phyloP scores from a whole-genome alignment of 192 early-diverging fungal genomes.

The Mortierella antarctica region DNA sequence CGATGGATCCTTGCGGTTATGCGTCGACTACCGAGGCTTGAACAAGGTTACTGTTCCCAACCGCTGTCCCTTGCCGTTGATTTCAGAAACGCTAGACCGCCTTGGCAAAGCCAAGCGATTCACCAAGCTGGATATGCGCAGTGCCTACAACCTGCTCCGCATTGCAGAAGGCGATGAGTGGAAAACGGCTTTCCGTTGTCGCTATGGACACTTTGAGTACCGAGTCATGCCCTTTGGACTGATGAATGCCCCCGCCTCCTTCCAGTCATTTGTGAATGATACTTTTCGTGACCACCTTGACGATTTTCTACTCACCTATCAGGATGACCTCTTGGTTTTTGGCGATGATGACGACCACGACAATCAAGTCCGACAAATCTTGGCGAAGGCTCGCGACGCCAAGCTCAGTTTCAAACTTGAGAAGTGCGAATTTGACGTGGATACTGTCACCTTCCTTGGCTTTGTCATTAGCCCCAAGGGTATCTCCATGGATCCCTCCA shows the following conservation, averaged over 20 bases:
- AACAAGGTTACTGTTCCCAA: slow-evolving; percentile 63
- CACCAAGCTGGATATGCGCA: slow-evolving; percentile 56
- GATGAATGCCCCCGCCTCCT: slow-evolving; percentile 50
- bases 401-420: no score
- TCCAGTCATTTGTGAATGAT: slow-evolving; percentile 56
- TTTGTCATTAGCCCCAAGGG: no score
- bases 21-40: slow-evolving; percentile 56
- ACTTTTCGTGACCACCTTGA: slow-evolving; percentile 29
- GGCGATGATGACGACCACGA: slow-evolving; percentile 50
- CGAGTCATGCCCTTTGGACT: slow-evolving; percentile 53
- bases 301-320: slow-evolving; percentile 32
- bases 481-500: no score
- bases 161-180: slow-evolving; percentile 42
- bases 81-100: slow-evolving; percentile 55
- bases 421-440: no score
- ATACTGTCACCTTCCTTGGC: no score
- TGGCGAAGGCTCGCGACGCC: slow-evolving; percentile 20
- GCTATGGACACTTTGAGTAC: slow-evolving; percentile 48
- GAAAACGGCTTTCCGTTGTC: slow-evolving; percentile 55
- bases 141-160: slow-evolving; percentile 58
- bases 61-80: slow-evolving; percentile 60
- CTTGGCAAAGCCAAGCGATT: slow-evolving; percentile 30
- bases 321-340: slow-evolving; percentile 63
- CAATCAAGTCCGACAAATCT: slow-evolving; percentile 22
- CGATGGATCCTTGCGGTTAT: slow-evolving; percentile 5